Conservation (phyloP, 495 filamentous ascomycete genomes). For the Neurospora intermedia region DNA sequence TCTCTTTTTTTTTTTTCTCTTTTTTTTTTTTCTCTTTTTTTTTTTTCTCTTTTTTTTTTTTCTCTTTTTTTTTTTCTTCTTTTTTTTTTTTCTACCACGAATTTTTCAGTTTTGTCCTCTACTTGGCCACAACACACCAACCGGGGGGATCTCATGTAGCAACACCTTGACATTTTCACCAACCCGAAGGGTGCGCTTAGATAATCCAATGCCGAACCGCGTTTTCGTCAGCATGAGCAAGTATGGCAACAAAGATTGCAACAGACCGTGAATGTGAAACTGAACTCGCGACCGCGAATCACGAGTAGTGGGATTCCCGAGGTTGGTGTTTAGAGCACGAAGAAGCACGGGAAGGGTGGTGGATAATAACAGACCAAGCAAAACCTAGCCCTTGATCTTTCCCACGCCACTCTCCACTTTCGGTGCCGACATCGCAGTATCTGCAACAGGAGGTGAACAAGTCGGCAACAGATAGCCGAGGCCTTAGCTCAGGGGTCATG, state of each 20-base stretch:
- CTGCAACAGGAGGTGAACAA: background rate
- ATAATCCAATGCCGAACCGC: background rate
- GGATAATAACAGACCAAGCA: background rate
- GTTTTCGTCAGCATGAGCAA: background rate
- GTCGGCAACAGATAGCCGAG: background rate
- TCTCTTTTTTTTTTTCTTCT: too few relatives aligned
- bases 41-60: too few relatives aligned
- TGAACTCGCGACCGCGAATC: background rate
- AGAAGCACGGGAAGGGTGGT: background rate
- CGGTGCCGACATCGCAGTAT: background rate
- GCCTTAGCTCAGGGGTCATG: background rate
- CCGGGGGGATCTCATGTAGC: background rate
- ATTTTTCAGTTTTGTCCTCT: background rate
- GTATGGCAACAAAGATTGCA: background rate
- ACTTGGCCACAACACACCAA: background rate
- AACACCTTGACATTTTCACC: background rate
- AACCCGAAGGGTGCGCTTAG: background rate
- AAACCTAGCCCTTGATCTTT: background rate
- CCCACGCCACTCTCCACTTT: background rate
- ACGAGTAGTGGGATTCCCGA: background rate
- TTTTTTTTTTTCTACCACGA: background rate
- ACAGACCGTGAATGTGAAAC: background rate
- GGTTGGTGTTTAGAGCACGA: background rate
- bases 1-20: too few relatives aligned
- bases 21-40: too few relatives aligned